Percentiles rank a stretch among this genome's conserved stretches.
These are phyloP conservation scores for Ogataea minuta DNA, from an alignment of 805 yeast species.

Conservation along the genomic window DNA sequence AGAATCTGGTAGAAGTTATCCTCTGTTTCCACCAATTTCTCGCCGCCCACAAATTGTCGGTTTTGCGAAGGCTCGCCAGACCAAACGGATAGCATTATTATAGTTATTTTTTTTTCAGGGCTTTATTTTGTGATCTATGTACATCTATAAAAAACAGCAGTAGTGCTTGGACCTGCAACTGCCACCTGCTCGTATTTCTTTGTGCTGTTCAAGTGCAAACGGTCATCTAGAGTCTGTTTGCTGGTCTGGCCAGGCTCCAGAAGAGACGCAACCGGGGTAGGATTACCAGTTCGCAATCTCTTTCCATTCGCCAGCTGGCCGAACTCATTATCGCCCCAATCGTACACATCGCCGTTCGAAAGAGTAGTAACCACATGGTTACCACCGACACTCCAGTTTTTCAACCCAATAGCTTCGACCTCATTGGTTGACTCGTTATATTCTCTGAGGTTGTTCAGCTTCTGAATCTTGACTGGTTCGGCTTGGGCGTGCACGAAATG, in stretches of 20 bases:
- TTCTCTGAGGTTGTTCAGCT: conserved; percentile 47
- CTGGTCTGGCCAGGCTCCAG: conserved; percentile 47
- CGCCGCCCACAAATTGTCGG: neutral
- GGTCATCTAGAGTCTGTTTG: conserved; percentile 33
- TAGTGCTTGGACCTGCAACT: conserved; percentile 58
- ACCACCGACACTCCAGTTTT: conserved; percentile 56
- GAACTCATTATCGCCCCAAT: conserved; percentile 80
- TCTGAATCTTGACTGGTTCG: conserved; percentile 58
- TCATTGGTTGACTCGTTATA: conserved; percentile 47
- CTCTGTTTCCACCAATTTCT: conserved; percentile 4
- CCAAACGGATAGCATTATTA: conserved; percentile 7
- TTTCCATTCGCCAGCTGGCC: conserved; percentile 90
- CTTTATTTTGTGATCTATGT: neutral
- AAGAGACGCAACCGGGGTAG: conserved; percentile 51
- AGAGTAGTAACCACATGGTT: conserved; percentile 65
- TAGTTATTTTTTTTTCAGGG: neutral
- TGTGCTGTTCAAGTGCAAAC: conserved; percentile 43
- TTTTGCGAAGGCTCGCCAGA: conserved; percentile 2
- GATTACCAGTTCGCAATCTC: conserved; percentile 54
- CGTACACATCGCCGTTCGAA: conserved; percentile 60
- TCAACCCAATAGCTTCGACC: conserved; percentile 47
- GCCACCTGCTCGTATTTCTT: conserved; percentile 50
- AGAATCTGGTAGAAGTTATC: conserved; percentile 4
- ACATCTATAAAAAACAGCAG: conserved; percentile 59
- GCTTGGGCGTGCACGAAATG: conserved; percentile 71